Base-by-base conservation (phyloP, 2,329 filamentous ascomycete species). In the Hymenoscyphus fructigenus region DNA sequence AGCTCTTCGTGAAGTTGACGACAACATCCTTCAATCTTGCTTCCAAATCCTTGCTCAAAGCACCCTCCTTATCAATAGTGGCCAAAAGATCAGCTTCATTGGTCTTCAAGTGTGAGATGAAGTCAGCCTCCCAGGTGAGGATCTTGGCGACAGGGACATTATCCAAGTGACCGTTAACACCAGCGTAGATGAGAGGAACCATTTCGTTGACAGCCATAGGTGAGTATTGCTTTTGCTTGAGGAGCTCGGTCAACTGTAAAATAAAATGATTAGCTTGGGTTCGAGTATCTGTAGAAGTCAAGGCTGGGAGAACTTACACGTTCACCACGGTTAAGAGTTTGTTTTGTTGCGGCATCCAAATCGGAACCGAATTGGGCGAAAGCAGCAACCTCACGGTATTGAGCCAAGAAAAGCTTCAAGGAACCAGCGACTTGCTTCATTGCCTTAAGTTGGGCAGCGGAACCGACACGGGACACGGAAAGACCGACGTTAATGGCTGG, bases 401-500 rank as follows among this genome's bases (percentile, higher is more conserved):
- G 95, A 77, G 95, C 95, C 91, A 99, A 92, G 93, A 98, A 99
- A 76, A 99, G 93, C 90, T 99, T 99, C 79, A 99, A 87, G 75
- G 94, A 98, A 88, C 95, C 95, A 78, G 95, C 95, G 76, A 99
- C 95, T 88, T 99, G 95, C 90, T 99, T 99, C 95, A 99, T 99
- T 84, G 95, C 93, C 92, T 98, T 99, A 82, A 98, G 88, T 88
- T 99, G 95, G 80, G 95, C 95, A 81, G 95, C 92, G 78, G 95
- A 99, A 81, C 95, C 95, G 90, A 99, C 95, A 92, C 95, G 95
- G 75, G 95, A 99, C 76, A 99, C 95, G 77, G 95, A 99, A 76
- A 99, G 92, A 95, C 95, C 95, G 91, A 99, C 95, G 89, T 99
- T 99, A 83, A 99, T 99, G 85, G 95, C 95, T 77, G 95, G 95